Conservation (phyloP, 108 stramenopile species). For the Cyclotella baltica region DNA sequence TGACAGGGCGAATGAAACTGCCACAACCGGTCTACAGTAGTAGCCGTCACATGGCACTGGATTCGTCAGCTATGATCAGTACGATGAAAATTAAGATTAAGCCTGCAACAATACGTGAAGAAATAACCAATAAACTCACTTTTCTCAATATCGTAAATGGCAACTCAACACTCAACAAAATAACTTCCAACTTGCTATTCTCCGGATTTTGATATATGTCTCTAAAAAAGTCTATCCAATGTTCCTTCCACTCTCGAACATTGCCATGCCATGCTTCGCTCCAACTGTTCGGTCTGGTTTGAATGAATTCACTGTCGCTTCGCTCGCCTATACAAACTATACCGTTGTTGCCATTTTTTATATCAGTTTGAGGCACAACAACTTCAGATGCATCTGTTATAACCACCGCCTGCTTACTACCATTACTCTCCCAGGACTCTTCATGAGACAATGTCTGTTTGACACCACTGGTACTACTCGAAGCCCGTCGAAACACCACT, state of each 20-base stretch:
- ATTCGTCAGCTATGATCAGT: conserved; percentile 34
- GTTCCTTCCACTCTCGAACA: conserved; percentile 59
- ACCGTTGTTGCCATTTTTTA: not conserved
- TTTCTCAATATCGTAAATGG: conserved; percentile 84
- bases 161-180: conserved; percentile 69
- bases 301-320: not conserved
- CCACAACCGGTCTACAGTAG: conserved; percentile 81
- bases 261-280: conserved; percentile 63
- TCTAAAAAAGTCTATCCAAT: conserved; percentile 61
- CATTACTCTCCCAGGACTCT: conserved; percentile 3
- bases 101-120: not conserved
- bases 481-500: conserved; percentile 17
- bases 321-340: not conserved
- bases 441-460: conserved; percentile 3
- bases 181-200: conserved; percentile 57
- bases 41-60: conserved; percentile 92
- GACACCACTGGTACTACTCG: conserved; percentile 2
- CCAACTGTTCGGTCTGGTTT: conserved; percentile 60
- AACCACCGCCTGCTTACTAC: not conserved
- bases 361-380: not conserved
- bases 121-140: conserved; percentile 33
- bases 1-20: conserved; percentile 72
- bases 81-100: not conserved
- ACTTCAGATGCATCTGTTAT: not conserved
- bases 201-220: conserved; percentile 75